These are phyloP conservation scores for Hyphopichia burtonii DNA, from an alignment of 1,139 yeast genomes.

Conservation along the genomic window DNA sequence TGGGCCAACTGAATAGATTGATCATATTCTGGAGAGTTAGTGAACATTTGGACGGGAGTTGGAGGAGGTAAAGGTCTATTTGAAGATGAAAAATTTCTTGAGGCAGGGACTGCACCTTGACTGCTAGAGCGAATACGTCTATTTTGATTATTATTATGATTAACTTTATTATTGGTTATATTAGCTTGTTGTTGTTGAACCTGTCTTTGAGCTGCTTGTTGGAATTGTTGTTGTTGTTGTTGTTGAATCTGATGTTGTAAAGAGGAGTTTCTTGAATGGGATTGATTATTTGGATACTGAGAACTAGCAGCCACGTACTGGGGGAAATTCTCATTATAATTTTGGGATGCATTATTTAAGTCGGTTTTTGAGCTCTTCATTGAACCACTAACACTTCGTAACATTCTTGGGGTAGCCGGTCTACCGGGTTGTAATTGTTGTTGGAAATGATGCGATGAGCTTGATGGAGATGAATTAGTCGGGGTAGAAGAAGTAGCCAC, in stretches of 20 bases:
- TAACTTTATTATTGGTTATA: not conserved
- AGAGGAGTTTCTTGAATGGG: constrained; percentile 23
- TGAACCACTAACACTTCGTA: constrained; percentile 52
- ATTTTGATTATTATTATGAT: not conserved
- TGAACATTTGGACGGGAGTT: constrained; percentile 3
- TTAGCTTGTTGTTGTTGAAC: constrained; percentile 5
- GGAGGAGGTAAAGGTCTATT: constrained; percentile 8
- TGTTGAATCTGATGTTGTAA: constrained; percentile 11
- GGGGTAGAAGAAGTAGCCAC: not conserved
- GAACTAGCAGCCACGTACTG: constrained; percentile 12
- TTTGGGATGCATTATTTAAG: constrained; percentile 11
- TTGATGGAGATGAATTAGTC: not conserved
- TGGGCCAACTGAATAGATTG: constrained; percentile 3
- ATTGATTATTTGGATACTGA: constrained; percentile 7
- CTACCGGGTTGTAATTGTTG: constrained; percentile 19
- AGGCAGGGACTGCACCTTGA: constrained; percentile 2
- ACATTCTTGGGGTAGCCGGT: constrained; percentile 82
- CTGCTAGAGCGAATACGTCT: constrained; percentile 3
- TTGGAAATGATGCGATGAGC: not conserved
- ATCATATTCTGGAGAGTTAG: not conserved
- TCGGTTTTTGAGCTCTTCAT: constrained; percentile 21
- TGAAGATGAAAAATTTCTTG: not conserved
- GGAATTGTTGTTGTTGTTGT: constrained; percentile 6
- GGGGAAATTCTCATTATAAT: constrained; percentile 15
- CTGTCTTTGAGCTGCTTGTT: constrained; percentile 7